Evolutionary conservation across 768 basidiomycete genomes (phyloP).

Genomic region (Boletus pseudopeckii): DNA sequence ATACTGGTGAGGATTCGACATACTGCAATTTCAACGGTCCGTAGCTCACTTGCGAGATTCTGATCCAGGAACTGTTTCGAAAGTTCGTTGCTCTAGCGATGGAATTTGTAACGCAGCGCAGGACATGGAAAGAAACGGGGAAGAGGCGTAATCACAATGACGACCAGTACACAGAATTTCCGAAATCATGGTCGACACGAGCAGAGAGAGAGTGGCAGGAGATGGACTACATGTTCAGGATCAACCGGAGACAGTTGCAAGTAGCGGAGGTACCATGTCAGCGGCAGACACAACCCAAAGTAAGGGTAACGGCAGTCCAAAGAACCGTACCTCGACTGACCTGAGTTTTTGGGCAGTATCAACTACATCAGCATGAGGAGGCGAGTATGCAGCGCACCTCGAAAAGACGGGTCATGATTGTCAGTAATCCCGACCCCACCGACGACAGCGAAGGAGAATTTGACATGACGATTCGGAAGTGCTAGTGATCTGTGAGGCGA

Average conservation of each 20-base stretch:
- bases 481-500: conserved; percentile 4
- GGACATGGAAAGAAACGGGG: conserved; percentile 13
- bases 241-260: conserved; percentile 12
- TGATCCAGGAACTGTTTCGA: conserved; percentile 21
- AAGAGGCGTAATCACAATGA: conserved; percentile 10
- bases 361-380: conserved; percentile 11
- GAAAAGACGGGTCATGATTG: conserved; percentile 28
- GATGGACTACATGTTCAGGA: conserved; percentile 23
- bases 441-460: conserved; percentile 29
- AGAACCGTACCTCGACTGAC: conserved; percentile 7
- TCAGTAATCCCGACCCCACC: conserved; percentile 28
- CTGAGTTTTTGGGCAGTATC: conserved; percentile 6
- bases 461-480: conserved; percentile 14
- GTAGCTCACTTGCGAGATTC: conserved; percentile 15
- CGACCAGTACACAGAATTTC: conserved; percentile 19
- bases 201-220: conserved; percentile 26
- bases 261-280: conserved; percentile 1
- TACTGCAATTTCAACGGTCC: conserved; percentile 5
- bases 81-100: conserved; percentile 23
- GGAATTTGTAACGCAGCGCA: conserved; percentile 21
- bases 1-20: conserved; percentile 27
- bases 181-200: conserved; percentile 25
- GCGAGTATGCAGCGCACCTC: conserved; percentile 15
- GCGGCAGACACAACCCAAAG: conserved; percentile 19
- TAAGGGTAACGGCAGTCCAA: conserved; percentile 2